Evolutionary conservation across 306 rosid genomes (phyloP), one percentile per base, ranked within the genome.

Genomic region (Arachis stenosperma): DNA sequence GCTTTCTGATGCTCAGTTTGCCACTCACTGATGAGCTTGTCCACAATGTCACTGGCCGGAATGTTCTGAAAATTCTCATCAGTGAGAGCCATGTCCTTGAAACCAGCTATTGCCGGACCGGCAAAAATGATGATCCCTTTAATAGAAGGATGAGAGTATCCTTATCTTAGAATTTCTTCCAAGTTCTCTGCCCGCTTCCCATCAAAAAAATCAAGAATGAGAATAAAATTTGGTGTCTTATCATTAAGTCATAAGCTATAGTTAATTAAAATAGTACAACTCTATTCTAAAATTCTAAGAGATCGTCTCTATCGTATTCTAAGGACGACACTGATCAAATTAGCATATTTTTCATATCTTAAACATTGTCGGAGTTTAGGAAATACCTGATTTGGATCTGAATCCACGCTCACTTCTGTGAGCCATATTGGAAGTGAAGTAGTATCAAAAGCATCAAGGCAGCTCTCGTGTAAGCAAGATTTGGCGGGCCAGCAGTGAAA

Each of bases 51-150:
- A 61, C 98, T 97, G 0, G 86, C 47, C 13, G 85, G 74, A 65
- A 97, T 90, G 36, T 82, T 93, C 8, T 69, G 70, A 77, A 87
- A 93, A 79, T 85, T 74, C 7, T 52, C 65, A 81, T 86, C 92
- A 1, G 79, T 86, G 2, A 90, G 87, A 13, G 82, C 39, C 39
- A 76, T 83, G 3, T 62, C 58, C 12, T 86, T 81, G 76, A 90
- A 92, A 47, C 90, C 88, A 17, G 90, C 98, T 33, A 58, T 44
- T 52, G 33, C 72, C 70, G 97, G 92, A 63, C 96, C 97, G 0
- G 85, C 73, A 69, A 90, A 93, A 74, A 87, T 86, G 81, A 93
- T 79, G 53, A 93, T 93, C 71, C 98, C 98, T 77, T 93, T 5
- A 14, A 93, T 89, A 1, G 84, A 84, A 52, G 89, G 93, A 78